These are phyloP conservation scores for Dillenia suffruticosa DNA, from an alignment of 164 flowering plant genomes.

Conservation along the genomic window DNA sequence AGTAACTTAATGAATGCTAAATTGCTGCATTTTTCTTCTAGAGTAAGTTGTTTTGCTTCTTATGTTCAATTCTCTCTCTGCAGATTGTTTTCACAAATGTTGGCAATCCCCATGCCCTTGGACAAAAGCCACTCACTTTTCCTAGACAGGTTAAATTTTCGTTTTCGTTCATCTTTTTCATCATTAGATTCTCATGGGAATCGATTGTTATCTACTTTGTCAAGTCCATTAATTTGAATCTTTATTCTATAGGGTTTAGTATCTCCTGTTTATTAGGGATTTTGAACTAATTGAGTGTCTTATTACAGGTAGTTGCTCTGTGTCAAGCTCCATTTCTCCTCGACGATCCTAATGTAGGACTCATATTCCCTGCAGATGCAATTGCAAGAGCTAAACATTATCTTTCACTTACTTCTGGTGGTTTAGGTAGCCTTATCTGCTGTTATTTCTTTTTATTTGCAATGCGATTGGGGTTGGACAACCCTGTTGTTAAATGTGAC, in stretches of 20 bases:
- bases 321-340: constrained; percentile 99
- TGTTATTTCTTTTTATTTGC: too few species aligned
- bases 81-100: constrained; percentile 98
- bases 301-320: constrained; percentile 83
- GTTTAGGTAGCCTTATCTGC: constrained; percentile 58
- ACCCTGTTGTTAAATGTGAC: too few species aligned
- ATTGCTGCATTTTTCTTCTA: neutral
- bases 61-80: constrained; percentile 7
- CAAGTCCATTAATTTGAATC: too few species aligned
- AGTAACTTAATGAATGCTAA: too few species aligned
- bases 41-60: neutral
- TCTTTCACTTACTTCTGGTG: constrained; percentile 81
- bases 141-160: constrained; percentile 73
- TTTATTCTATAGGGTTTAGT: too few species aligned
- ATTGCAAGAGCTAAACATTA: constrained; percentile 94
- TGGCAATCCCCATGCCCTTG: constrained; percentile 97
- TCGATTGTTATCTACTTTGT: too few species aligned
- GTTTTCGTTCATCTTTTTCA: too few species aligned
- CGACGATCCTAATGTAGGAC: constrained; percentile 93
- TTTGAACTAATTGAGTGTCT: constrained; percentile 8
- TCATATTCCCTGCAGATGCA: constrained; percentile 94
- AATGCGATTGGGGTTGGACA: too few species aligned
- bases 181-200: too few species aligned
- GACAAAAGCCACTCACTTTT: constrained; percentile 94
- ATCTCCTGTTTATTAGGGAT: too few species aligned